Evolutionary conservation across 306 rosid genomes (phyloP), one percentile per base, ranked within the genome.

Genomic region (Carpinus fangiana): DNA sequence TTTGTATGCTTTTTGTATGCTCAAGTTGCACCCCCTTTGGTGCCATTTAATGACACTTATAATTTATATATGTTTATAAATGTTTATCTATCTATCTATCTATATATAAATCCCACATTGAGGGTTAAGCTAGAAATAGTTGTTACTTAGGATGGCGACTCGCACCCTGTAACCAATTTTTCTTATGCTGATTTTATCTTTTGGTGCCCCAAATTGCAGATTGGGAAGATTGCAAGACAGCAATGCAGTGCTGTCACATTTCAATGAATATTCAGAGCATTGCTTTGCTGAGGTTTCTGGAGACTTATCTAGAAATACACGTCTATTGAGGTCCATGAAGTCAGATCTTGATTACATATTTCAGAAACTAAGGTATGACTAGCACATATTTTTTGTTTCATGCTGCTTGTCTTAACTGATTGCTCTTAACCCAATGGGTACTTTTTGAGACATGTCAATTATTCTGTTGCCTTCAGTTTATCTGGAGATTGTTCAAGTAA

Each of bases 211-310:
- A 69, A 77, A 75, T 82, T 82, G 76, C 86, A 90, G 97, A 90
- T 75, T 95, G 82, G 99, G 99, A 82, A 95, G 99, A 81, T 89
- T 95, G 83, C 99, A 93, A 86, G 98, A 95, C 41, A 92, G 94
- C 83, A 93, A 91, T 76, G 99, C 98, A 4, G 98, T 93, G 0
- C 84, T 95, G 71, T 87, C 98, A 0, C 98, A 95, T 84, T 95
- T 91, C 66, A 95, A 90, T 57, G 99, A 95, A 23, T 89, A 87
- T 87, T 95, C 97, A 60, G 94, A 91, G 76, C 65, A 93, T 66
- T 90, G 97, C 78, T 93, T 70, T 55, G 70, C 90, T n/a, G 90
- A 89, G 79, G 87, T 89, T 83, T 87, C 94, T 55, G 97, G 90
- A 61, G 98, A 95, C 65, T 80, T 91, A 56, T 68, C 88, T 0